Conservation (phyloP, 139 green algal species). For the Pleodorina starrii region DNA sequence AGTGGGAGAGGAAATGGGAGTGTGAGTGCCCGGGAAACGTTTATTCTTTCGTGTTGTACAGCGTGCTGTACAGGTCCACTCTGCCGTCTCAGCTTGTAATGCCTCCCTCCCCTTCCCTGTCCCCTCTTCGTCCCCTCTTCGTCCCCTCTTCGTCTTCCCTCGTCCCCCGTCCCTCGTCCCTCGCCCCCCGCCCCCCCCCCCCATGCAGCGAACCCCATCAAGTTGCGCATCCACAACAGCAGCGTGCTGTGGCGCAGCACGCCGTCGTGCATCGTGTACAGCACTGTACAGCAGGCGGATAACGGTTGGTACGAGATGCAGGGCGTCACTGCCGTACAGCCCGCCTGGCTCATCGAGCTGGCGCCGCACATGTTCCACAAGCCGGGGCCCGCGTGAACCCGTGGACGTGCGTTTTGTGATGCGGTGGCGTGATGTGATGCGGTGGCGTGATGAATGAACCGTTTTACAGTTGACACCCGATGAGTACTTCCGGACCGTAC, state of each 20-base stretch:
- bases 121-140: too few relatives aligned
- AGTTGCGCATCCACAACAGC: constrained; percentile 73
- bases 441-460: too few relatives aligned
- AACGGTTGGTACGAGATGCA: constrained; percentile 82
- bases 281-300: constrained; percentile 48
- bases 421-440: too few relatives aligned
- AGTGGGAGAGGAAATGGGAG: too few relatives aligned
- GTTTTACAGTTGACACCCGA: too few relatives aligned
- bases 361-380: constrained; percentile 83
- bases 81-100: too few relatives aligned
- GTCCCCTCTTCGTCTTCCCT: not conserved
- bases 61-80: too few relatives aligned
- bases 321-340: constrained; percentile 78
- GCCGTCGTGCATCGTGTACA: constrained; percentile 70
- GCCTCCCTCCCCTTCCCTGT: too few relatives aligned
- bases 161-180: not conserved
- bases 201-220: not conserved
- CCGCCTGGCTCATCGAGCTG: constrained; percentile 80
- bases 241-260: constrained; percentile 74
- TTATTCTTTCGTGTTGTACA: too few relatives aligned
- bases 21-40: too few relatives aligned
- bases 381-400: not conserved
- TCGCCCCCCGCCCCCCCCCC: not conserved
- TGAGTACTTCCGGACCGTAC: too few relatives aligned
- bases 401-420: too few relatives aligned